Evolutionary conservation across 768 basidiomycete genomes (phyloP).

Genomic region (Boletus tylopilopsis): DNA sequence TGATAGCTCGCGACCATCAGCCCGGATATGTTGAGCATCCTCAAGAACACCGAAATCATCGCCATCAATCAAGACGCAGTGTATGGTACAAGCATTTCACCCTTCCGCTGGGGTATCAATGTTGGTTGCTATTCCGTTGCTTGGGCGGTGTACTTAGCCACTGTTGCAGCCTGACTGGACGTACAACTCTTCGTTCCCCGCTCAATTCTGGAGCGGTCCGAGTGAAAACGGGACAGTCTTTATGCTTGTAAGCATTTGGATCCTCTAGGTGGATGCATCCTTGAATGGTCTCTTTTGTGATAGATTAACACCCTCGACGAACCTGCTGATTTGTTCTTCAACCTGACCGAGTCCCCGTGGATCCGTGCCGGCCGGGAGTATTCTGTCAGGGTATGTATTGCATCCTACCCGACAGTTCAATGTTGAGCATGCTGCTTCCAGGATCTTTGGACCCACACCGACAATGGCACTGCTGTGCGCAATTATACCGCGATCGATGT

Average conservation of each 20-base stretch:
- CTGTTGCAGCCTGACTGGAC: constrained; percentile 32
- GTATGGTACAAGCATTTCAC: constrained; percentile 57
- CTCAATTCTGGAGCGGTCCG: constrained; percentile 66
- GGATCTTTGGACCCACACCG: constrained; percentile 72
- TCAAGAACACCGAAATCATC: constrained; percentile 59
- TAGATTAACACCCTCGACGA: constrained; percentile 57
- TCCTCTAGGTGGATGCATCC: not conserved
- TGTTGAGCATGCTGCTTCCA: constrained; percentile 21
- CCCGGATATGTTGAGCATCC: constrained; percentile 47
- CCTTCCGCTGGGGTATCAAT: constrained; percentile 66
- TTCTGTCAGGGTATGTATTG: constrained; percentile 47
- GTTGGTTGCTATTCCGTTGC: constrained; percentile 33
- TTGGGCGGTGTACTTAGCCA: not conserved
- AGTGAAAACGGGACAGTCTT: constrained; percentile 59
- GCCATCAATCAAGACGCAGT: constrained; percentile 66
- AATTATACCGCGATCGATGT: constrained; percentile 46
- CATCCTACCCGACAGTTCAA: not conserved
- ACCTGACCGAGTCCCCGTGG: constrained; percentile 66
- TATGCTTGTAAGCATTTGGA: constrained; percentile 51
- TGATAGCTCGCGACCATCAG: constrained; percentile 48
- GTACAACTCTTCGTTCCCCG: constrained; percentile 44
- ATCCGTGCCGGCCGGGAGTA: constrained; percentile 63
- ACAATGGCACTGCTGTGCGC: constrained; percentile 62
- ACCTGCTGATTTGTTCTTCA: constrained; percentile 56
- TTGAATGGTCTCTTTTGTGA: not conserved